Conservation (phyloP, 176 grass and related monocot genomes). For the Canna indica region DNA sequence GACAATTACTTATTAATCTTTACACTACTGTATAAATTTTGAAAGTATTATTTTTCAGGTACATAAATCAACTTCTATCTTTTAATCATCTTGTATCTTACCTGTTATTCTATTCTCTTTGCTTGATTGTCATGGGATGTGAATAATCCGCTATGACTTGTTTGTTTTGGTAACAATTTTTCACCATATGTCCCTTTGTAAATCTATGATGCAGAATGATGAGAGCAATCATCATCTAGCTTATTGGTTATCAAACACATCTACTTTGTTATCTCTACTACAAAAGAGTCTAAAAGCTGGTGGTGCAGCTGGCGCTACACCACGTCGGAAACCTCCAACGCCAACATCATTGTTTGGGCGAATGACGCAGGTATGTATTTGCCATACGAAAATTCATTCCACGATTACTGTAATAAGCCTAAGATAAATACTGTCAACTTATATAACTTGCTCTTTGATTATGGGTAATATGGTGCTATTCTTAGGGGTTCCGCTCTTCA, state of each 20-base stretch:
- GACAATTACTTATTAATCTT: background rate
- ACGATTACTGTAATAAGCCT: background rate
- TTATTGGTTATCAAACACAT: conserved; percentile 89
- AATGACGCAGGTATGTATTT: conserved; percentile 41
- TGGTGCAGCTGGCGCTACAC: conserved; percentile 31
- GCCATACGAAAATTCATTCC: background rate
- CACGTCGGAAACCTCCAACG: conserved; percentile 45
- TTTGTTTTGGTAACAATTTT: background rate
- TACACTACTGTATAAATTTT: background rate
- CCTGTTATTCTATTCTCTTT: background rate
- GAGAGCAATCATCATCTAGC: conserved; percentile 77
- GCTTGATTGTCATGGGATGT: background rate
- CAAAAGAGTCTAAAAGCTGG: conserved; percentile 79
- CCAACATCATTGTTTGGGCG: conserved; percentile 77
- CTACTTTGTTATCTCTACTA: conserved; percentile 74
- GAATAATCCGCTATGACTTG: background rate
- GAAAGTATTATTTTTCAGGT: background rate
- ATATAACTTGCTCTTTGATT: conserved; percentile 7
- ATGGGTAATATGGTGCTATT: conserved; percentile 19
- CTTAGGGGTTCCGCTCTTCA: conserved; percentile 73
- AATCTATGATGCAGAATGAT: conserved; percentile 35
- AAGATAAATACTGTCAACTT: background rate
- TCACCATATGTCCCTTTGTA: background rate
- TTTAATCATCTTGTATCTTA: background rate
- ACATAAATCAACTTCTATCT: background rate